Conservation (phyloP, 148 eudicot genomes). For the Vaccinium myrtillus region DNA sequence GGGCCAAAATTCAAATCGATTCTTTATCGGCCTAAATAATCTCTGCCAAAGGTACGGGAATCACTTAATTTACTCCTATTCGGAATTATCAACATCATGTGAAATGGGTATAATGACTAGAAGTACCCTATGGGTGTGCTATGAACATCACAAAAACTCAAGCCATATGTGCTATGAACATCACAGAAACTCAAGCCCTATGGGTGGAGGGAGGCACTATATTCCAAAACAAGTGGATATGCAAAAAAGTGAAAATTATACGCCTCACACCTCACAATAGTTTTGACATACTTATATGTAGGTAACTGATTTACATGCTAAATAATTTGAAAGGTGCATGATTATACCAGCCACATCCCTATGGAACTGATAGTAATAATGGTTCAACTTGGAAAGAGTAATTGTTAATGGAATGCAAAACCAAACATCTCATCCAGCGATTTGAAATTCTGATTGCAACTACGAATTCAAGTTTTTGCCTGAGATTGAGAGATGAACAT, state of each 20-base stretch:
- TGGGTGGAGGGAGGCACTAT: background rate
- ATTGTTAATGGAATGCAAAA: too few relatives aligned
- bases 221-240: background rate
- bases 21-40: background rate
- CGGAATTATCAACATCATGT: too few relatives aligned
- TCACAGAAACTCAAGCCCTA: too few relatives aligned
- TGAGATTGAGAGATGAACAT: too few relatives aligned
- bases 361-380: background rate
- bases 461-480: too few relatives aligned
- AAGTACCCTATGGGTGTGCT: background rate
- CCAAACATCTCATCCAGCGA: too few relatives aligned
- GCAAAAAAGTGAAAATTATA: background rate
- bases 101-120: too few relatives aligned
- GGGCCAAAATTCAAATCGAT: background rate
- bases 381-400: background rate
- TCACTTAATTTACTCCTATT: background rate
- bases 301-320: background rate
- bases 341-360: background rate
- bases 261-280: background rate
- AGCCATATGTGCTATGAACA: too few relatives aligned
- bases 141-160: background rate
- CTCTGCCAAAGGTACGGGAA: background rate
- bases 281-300: background rate
- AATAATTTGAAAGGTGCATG: background rate
- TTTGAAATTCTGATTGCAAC: too few relatives aligned